phyloP scores from a whole-genome alignment of 2,329 filamentous ascomycete species.

The Aspergillus terreus region DNA sequence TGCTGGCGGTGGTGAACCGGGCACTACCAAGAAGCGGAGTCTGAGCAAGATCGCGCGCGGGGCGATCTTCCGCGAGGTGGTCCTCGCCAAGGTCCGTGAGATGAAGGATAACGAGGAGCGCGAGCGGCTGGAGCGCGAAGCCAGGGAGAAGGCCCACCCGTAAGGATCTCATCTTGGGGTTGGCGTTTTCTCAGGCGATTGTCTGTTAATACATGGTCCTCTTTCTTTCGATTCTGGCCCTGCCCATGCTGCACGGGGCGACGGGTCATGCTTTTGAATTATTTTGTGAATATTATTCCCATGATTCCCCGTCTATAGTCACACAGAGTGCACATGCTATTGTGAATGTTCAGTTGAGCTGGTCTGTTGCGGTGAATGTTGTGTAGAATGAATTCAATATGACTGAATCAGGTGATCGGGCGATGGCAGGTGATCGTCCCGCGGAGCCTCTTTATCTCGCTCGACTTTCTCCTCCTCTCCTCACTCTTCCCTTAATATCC shows the following conservation, averaged over 20 bases:
- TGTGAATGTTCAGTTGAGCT: neutral
- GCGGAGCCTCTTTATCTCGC: neutral
- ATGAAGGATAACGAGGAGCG: constrained; percentile 83
- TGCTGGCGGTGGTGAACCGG: constrained; percentile 20
- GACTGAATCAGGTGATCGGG: constrained; percentile 11
- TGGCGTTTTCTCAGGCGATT: neutral
- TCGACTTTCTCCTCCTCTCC: neutral
- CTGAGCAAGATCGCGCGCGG: constrained; percentile 58
- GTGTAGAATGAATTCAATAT: neutral
- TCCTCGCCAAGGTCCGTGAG: constrained; percentile 87
- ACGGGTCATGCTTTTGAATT: constrained; percentile 11
- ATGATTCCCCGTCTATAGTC: constrained; percentile 28
- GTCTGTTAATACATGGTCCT: neutral
- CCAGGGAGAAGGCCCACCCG: constrained; percentile 36
- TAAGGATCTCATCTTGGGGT: constrained; percentile 5
- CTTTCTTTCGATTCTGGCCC: constrained; percentile 1
- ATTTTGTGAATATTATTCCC: constrained; percentile 26
- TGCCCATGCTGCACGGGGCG: constrained; percentile 1
- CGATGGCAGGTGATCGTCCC: neutral
- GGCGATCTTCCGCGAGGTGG: constrained; percentile 89
- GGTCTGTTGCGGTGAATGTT: neutral
- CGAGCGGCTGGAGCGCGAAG: constrained; percentile 62
- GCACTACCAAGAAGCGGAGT: constrained; percentile 46
- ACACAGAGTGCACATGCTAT: constrained; percentile 4
- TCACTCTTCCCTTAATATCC: neutral